Base-by-base conservation (phyloP, 371 early-diverging fungal species). In the Umbelopsis sp. region DNA sequence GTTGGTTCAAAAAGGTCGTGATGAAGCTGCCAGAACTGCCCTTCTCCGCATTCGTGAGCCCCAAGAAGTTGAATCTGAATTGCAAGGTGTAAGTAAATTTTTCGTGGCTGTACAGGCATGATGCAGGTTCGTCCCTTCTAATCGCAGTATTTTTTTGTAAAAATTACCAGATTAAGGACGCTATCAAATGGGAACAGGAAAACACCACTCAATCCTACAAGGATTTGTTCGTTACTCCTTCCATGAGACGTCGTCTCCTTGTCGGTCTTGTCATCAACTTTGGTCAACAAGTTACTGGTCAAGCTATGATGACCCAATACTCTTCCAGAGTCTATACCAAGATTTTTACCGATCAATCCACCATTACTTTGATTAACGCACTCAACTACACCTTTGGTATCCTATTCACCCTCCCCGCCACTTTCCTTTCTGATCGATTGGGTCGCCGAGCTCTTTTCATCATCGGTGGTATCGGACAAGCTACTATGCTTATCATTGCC, bases 231-330 rank as follows among this genome's bases (percentile, higher is more conserved):
- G 38, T 38, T 2, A 72, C 72, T 16, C 57, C 65, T 9, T 67
- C 72, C 20, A 63, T 75, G 41, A 72, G 72, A 11, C 57, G 64
- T 22, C 72, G 75, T 41, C 16, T 75, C 18, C 29, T 65, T 38
- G 66, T 72, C 45, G 72, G 75, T 64, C 63, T 72, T 22, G 63
- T 72, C 29, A 72, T 75, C 50, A 75, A 75, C 63, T 75, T 75
- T 70, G 75, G 75, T 20, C 75, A 75, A 38, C 75, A 75, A 68
- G 46, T 75, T 44, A 75, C 75, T 32, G 75, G 75, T 68, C 75
- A 75, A 66, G 69, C 70, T n/a, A 72, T 72, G 75, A 72, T 75
- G 72, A 75, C 69, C 70, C 72, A 69, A 41, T 75, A 75, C 24
- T 75, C 75, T 18, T 70, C 75, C 65, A 69, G 63, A 44, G 72